Evolutionary conservation across 768 basidiomycete genomes (phyloP).

Genomic region (Omphalotus guepiniiformis): DNA sequence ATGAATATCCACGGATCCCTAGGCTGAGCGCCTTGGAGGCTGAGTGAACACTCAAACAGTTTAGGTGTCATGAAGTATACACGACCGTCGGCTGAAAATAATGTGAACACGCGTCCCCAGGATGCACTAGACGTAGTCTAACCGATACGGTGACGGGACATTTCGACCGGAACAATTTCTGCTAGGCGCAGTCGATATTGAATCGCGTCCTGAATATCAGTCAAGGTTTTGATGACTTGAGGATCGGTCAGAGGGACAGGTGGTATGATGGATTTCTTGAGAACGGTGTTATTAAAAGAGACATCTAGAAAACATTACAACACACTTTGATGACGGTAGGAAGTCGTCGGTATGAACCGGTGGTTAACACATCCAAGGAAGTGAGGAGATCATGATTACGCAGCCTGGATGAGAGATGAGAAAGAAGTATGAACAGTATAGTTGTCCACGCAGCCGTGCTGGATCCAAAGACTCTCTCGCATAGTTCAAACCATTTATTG

Average conservation of each 20-base stretch:
- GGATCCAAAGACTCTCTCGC: slow-evolving; percentile 68
- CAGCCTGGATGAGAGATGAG: slow-evolving; percentile 43
- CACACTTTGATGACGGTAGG: slow-evolving; percentile 76
- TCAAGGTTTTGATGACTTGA: slow-evolving; percentile 60
- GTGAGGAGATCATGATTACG: slow-evolving; percentile 93
- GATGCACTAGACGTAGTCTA: background rate
- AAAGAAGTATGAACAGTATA: background rate
- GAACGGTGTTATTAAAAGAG: slow-evolving; percentile 6
- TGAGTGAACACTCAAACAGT: slow-evolving; percentile 71
- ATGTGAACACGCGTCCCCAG: background rate
- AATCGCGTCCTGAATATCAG: slow-evolving; percentile 72
- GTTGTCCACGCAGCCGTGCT: slow-evolving; percentile 59
- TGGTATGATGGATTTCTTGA: slow-evolving; percentile 69
- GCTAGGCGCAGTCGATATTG: slow-evolving; percentile 73
- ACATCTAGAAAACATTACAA: slow-evolving; percentile 9
- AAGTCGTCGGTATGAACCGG: slow-evolving; percentile 80
- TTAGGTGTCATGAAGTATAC: slow-evolving; percentile 71
- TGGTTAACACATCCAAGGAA: slow-evolving; percentile 83
- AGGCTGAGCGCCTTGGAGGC: slow-evolving; percentile 62
- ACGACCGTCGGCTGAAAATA: slow-evolving; percentile 61
- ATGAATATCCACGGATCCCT: slow-evolving; percentile 87
- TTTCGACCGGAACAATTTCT: slow-evolving; percentile 79
- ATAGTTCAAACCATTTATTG: slow-evolving; percentile 56
- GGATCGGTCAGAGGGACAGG: slow-evolving; percentile 59
- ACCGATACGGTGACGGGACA: slow-evolving; percentile 70